Evolutionary conservation across 768 basidiomycete genomes (phyloP), one percentile per base, ranked within the genome.

Genomic region (Pisolithus marmoratus): DNA sequence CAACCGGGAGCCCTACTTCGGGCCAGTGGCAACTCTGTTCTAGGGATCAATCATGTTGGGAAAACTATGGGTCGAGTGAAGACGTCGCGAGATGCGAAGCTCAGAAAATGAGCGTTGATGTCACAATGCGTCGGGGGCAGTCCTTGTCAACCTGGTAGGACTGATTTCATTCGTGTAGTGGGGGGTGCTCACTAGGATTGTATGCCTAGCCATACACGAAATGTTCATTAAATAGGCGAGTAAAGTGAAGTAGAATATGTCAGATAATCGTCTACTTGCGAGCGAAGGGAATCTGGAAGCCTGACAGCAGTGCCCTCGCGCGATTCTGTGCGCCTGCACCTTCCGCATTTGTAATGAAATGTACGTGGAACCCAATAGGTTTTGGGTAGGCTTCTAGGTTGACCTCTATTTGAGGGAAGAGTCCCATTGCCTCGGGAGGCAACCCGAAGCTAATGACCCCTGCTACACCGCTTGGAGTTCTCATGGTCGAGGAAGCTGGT

Each of bases 391-490:
- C 71, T 62, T 97, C 94, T 40, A 87, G 69, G 66, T 96, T 96
- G 68, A 93, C 85, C 72, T 98, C 95, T 51, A 98, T 87, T 71
- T 95, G 90, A 1, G 95, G 95, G 75, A 97, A 99, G 60, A 94
- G 78, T 7, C 79, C 83, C 79, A 99, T 86, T 1, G 94, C 92
- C 4, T 74, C 70, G 1, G 91, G 84, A 0, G 87, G 82, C 3
- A 99, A 75, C 45, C 95, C 95, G 60, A 98, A 85, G 3, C 85
- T 82, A 47, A 97, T 89, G 19, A 95, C 91, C 47, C 96, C 94
- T 0, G 87, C 79, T 2, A 90, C 88, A 1, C 85, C 82, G 50
- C 81, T 84, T 1, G 90, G 85, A 1, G 84, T 87, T 56, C 85
- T 80, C 38, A 80, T 72, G 36, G 80, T 83, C n/a, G 80, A 76